Evolutionary conservation across 768 basidiomycete genomes (phyloP).

Genomic region (Hirschioporus abietinus): DNA sequence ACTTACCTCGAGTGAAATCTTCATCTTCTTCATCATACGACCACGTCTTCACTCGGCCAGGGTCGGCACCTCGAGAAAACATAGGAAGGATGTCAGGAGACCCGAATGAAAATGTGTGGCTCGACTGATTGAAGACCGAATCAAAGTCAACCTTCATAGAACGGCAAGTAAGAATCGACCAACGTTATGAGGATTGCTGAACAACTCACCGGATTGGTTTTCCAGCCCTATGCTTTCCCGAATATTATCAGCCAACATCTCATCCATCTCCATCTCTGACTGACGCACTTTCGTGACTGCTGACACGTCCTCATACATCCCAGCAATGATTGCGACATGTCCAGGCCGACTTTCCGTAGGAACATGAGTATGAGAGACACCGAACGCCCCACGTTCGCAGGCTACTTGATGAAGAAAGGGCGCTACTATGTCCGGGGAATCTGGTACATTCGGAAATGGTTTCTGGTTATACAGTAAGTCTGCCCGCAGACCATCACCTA

Average conservation of each 20-base stretch:
- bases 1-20: conserved; percentile 78
- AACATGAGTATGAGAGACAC: conserved; percentile 80
- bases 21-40: conserved; percentile 72
- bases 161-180: neutral
- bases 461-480: conserved; percentile 69
- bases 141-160: conserved; percentile 65
- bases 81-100: conserved; percentile 88
- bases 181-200: conserved; percentile 7
- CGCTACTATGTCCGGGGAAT: conserved; percentile 56
- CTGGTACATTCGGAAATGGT: conserved; percentile 48
- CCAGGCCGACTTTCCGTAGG: conserved; percentile 88
- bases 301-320: conserved; percentile 89
- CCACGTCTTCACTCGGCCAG: conserved; percentile 69
- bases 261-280: conserved; percentile 3
- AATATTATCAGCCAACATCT: conserved; percentile 12
- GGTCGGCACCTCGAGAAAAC: conserved; percentile 71
- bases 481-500: conserved; percentile 81
- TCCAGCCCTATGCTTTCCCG: conserved; percentile 59
- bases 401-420: conserved; percentile 69
- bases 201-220: conserved; percentile 63
- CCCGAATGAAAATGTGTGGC: conserved; percentile 75
- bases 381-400: conserved; percentile 67
- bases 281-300: conserved; percentile 72
- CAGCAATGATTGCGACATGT: conserved; percentile 85
- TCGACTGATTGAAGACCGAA: conserved; percentile 82